These are phyloP conservation scores for Annona cherimola DNA, from an alignment of 164 flowering plant genomes.

Conservation along the genomic window DNA sequence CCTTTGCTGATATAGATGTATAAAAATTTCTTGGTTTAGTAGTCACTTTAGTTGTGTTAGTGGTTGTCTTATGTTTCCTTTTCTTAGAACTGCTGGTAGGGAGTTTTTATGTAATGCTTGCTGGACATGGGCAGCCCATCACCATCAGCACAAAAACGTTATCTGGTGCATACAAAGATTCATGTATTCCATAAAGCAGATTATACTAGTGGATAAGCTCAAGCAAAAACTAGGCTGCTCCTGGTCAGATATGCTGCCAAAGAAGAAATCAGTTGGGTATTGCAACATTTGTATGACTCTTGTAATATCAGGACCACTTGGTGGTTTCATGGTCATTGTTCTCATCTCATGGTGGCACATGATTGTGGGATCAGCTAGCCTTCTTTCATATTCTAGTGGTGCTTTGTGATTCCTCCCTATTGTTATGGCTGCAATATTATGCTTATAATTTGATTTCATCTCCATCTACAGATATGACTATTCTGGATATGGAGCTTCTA, in stretches of 20 bases:
- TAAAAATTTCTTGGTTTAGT: neutral
- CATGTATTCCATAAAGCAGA: neutral
- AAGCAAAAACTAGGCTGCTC: neutral
- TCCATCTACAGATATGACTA: constrained; percentile 78
- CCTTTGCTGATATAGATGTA: too few relatives aligned
- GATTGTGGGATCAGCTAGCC: neutral
- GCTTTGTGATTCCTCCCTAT: neutral
- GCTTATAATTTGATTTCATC: constrained; percentile 1
- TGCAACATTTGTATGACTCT: neutral
- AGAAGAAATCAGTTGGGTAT: neutral
- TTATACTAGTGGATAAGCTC: neutral
- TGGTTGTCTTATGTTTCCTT: neutral
- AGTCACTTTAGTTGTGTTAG: neutral
- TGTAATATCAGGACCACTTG: neutral
- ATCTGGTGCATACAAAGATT: neutral
- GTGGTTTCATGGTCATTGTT: neutral
- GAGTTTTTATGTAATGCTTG: neutral
- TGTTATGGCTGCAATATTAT: neutral
- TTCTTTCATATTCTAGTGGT: neutral
- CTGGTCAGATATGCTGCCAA: neutral
- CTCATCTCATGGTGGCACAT: neutral
- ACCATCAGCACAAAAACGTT: neutral
- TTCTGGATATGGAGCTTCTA: constrained; percentile 96
- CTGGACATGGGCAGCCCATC: neutral
- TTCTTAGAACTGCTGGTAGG: neutral